Percentiles rank a stretch among this genome's conserved stretches.
Conservation (phyloP, 2,329 filamentous ascomycete genomes). For the Capronia americana region DNA sequence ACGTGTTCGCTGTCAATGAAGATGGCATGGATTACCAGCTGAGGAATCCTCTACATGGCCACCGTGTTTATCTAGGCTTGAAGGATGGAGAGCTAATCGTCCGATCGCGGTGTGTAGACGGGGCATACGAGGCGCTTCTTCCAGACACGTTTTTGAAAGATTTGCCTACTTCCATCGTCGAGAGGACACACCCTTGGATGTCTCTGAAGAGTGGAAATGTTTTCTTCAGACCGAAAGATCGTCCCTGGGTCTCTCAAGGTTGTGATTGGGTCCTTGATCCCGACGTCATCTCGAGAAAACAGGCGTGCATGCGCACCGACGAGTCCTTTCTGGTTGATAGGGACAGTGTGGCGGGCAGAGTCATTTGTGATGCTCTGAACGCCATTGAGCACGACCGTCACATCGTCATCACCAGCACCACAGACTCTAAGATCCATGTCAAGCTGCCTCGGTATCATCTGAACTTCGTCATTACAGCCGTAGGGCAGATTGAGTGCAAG, state of each 20-base stretch:
- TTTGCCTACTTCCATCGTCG: conserved; percentile 47
- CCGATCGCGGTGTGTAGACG: conserved; percentile 33
- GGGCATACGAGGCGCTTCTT: conserved; percentile 44
- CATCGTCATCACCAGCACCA: conserved; percentile 47
- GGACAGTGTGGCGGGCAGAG: conserved; percentile 45
- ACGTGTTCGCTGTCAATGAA: conserved; percentile 46
- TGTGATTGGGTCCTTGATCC: conserved; percentile 41
- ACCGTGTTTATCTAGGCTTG: conserved; percentile 41
- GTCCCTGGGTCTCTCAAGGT: conserved; percentile 42
- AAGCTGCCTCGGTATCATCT: conserved; percentile 58
- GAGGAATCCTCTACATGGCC: conserved; percentile 38
- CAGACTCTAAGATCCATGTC: conserved; percentile 40
- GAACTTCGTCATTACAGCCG: conserved; percentile 18
- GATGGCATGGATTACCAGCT: conserved; percentile 48
- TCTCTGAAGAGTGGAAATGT: conserved; percentile 41
- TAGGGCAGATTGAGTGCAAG: conserved; percentile 27
- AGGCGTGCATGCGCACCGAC: conserved; percentile 9
- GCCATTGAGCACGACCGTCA: conserved; percentile 47
- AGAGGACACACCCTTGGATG: conserved; percentile 58
- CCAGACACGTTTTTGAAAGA: conserved; percentile 40
- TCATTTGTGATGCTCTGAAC: conserved; percentile 45
- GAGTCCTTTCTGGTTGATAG: conserved; percentile 44
- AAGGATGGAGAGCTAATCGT: conserved; percentile 45
- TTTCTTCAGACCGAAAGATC: conserved; percentile 43
- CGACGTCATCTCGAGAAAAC: conserved; percentile 3